Evolutionary conservation across 192 early-diverging fungal species (phyloP).

Genomic region (Funneliformis geosporum): DNA sequence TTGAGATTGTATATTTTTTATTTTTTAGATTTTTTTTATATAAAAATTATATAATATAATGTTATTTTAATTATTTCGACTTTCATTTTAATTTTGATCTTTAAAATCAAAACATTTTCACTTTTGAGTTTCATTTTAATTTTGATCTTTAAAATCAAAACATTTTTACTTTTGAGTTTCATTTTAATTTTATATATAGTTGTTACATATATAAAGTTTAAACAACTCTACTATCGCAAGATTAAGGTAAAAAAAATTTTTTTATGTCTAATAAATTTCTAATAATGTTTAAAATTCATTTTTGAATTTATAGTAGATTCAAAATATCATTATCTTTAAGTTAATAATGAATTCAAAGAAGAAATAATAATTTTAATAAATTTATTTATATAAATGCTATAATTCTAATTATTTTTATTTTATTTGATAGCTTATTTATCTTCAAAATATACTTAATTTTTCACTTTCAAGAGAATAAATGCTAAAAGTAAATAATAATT

Average conservation of each 20-base stretch:
- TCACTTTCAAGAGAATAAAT: background rate
- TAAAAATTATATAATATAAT: too few species aligned
- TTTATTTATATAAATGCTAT: slow-evolving; percentile 1
- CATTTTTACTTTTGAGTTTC: too few species aligned
- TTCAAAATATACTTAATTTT: background rate
- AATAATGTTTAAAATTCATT: background rate
- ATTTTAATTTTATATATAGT: too few species aligned
- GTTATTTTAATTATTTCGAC: too few species aligned
- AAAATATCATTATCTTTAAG: background rate
- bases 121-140: too few species aligned
- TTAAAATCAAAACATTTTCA: too few species aligned
- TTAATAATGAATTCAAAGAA: background rate
- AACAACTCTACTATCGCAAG: background rate
- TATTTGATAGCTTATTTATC: background rate
- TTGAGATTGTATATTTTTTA: too few species aligned
- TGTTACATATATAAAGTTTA: too few species aligned
- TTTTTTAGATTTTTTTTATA: too few species aligned
- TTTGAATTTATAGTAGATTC: background rate
- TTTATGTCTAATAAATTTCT: background rate
- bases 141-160: too few species aligned
- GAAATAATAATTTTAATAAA: background rate
- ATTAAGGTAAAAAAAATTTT: background rate
- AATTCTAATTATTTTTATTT: slow-evolving; percentile 1
- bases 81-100: too few species aligned
- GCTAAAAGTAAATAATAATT: slow-evolving; percentile 3